Percentiles rank a stretch among this genome's conserved stretches.
These are phyloP conservation scores for Aspergillus awamori DNA, from an alignment of 2,329 filamentous ascomycete genomes.

Conservation along the genomic window DNA sequence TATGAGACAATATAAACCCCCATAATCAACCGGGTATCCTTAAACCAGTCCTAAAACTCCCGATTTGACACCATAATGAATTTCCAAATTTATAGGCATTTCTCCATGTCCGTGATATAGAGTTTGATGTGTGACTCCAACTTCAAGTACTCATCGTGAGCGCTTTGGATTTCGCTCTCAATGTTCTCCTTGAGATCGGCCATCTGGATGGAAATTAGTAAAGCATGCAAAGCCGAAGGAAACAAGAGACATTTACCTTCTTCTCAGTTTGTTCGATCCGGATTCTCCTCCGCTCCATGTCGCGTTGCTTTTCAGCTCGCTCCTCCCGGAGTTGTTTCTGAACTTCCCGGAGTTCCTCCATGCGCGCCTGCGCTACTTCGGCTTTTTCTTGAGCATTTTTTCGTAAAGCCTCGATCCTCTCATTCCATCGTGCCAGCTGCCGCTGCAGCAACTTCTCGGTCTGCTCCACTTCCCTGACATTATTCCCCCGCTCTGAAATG, in stretches of 20 bases:
- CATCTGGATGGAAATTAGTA: conserved; percentile 66
- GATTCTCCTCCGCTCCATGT: conserved; percentile 90
- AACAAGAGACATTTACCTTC: conserved; percentile 64
- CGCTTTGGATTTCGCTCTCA: conserved; percentile 86
- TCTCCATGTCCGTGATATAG: conserved; percentile 99
- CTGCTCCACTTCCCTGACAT: conserved; percentile 87
- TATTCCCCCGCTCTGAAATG: conserved; percentile 83
- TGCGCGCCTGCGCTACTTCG: conserved; percentile 77
- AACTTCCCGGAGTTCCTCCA: conserved; percentile 82
- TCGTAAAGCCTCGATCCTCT: conserved; percentile 81
- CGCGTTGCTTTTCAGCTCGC: conserved; percentile 79
- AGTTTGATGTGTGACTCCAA: conserved; percentile 96
- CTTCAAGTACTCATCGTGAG: conserved; percentile 94
- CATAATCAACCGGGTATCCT: conserved; percentile 43
- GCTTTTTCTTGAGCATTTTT: conserved; percentile 81
- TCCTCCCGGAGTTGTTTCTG: conserved; percentile 84
- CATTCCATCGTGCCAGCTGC: conserved; percentile 82
- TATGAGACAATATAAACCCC: conserved; percentile 28
- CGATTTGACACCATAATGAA: conserved; percentile 25
- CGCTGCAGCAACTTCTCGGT: conserved; percentile 81
- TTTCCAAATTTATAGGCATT: conserved; percentile 61
- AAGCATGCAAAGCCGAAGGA: not conserved
- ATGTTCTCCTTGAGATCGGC: conserved; percentile 96
- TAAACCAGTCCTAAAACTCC: conserved; percentile 41
- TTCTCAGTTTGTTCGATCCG: conserved; percentile 98